Base-by-base conservation (phyloP, 1,139 yeast genomes). In the Yamadazyma songkhlaensis region DNA sequence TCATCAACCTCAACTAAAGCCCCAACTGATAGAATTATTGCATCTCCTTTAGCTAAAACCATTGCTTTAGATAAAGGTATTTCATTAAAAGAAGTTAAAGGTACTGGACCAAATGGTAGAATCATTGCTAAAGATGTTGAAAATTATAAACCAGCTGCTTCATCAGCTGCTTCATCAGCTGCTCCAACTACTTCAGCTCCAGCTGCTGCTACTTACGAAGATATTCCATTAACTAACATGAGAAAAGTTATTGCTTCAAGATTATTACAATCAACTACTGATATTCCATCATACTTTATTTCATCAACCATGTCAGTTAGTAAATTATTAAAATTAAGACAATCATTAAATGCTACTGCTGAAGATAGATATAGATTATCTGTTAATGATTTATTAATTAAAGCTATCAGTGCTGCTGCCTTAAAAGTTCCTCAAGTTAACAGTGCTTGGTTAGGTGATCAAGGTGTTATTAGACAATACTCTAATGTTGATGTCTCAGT, bases 91-190 rank as follows among this genome's bases (percentile, higher is more conserved):
- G 81, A 79, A 53, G 72, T 92, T 58, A 80, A 81, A 67, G 98
- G 97, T 53, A 67, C 96, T 33, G 98, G 98, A 54, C 97, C 97
- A 60, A 76, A 77, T 54, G 97, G 97, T 50, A 85, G 98, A 73
- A 87, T 92, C 58, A 75, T 86, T 50, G 94, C 92, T 59, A 81
- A 81, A 56, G 98, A 92, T 61, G 84, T 92, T 47, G 96, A 90
- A 68, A 72, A 71, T 58, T 78, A 70, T 70, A 62, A 75, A 57
- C 56, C 74, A 26, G 60, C 79, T 30, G 32, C 39, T 26, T 51
- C 70, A 28, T 52, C 72, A 24, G 58, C 76, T 34, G 54, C 78
- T 25, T 58, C 75, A 29, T 54, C 79, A 29, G n/a, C n/a, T n/a
- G n/a, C 81, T 35, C 51, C 78, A 23, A 55, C 81, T 27, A 56